Conservation (phyloP, 1,284 basidiomycete species). For the Sutorius eximius region DNA sequence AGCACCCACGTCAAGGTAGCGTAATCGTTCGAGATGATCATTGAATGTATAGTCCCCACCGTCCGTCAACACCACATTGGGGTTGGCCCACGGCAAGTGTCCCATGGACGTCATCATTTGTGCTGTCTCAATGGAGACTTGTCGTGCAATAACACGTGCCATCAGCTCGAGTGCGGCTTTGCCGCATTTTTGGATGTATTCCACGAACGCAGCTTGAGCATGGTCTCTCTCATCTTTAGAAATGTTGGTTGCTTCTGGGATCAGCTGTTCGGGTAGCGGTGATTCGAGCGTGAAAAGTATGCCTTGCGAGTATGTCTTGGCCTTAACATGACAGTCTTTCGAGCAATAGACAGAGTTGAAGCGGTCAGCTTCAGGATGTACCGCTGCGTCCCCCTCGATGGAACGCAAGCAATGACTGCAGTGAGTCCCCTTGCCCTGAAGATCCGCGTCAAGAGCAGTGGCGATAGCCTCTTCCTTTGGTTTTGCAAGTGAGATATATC, state of each 20-base stretch:
- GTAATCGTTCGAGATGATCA: conserved; percentile 73
- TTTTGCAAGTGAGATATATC: conserved; percentile 5
- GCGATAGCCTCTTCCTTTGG: conserved; percentile 70
- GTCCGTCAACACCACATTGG: conserved; percentile 51
- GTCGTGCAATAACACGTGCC: conserved; percentile 68
- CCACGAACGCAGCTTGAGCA: conserved; percentile 59
- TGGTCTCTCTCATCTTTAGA: conserved; percentile 46
- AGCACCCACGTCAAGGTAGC: conserved; percentile 57
- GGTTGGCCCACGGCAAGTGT: conserved; percentile 24
- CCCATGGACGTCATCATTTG: conserved; percentile 46
- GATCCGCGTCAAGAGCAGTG: conserved; percentile 64
- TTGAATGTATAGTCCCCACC: conserved; percentile 58
- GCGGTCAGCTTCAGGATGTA: conserved; percentile 50
- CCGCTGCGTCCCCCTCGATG: conserved; percentile 45
- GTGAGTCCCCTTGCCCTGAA: conserved; percentile 62
- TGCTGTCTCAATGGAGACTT: conserved; percentile 62
- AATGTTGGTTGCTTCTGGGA: conserved; percentile 36
- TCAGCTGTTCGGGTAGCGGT: conserved; percentile 55
- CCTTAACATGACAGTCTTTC: conserved; percentile 55
- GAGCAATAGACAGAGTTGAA: conserved; percentile 71
- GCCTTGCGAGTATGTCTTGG: conserved; percentile 59
- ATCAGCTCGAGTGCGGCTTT: conserved; percentile 55
- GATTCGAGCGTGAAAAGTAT: conserved; percentile 70
- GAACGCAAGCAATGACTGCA: conserved; percentile 70
- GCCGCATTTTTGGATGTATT: conserved; percentile 51